Evolutionary conservation across 2,329 filamentous ascomycete species (phyloP), one percentile per base, ranked within the genome.

Genomic region (Penicillium sp.): DNA sequence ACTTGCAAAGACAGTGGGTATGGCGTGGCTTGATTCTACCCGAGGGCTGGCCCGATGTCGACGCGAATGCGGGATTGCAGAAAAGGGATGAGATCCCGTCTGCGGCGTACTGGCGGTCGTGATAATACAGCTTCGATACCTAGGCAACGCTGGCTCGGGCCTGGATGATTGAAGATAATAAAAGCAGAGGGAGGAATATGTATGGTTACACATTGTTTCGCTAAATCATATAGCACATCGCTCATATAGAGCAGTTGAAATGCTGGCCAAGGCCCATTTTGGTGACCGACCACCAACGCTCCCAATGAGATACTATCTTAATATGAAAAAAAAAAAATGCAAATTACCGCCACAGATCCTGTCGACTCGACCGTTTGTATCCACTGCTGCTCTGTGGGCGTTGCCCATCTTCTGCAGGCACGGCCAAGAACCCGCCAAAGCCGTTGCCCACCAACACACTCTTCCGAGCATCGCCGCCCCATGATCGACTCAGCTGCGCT

Each of bases 401-500:
- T 28, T 69, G 71, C 52, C 82, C 81, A 11, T 84, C 82, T 7
- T 65, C 63, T 20, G 75, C 75, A 0, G 87, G 87, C n/a, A 89
- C 82, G 17, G 86, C 85, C 17, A 89, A 73, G 73, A 86, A 89
- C 0, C 87, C 87, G 31, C 87, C 87, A 61, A 87, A 87, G 2
- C 87, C 87, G 69, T 89, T 89, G 0, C 86, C 86, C 0, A 89
- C 86, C n/a, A 89, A 79, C 8, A 88, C 79, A 65, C 82, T 86
- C 73, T 82, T 84, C 35, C 87, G 76, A 5, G 83, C 82, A 54
- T 86, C 84, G 8, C 84, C 83, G 11, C 84, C 83, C 86, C 84
- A 87, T 41, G 83, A 81, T 15, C 83, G 81, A 41, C 84, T 82
- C 70, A 79, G 63, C 67, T 81, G 66, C 66, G 73, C 69, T 68